A percentile compares a stretch with the other conserved stretches of the same genome.
Conservation (phyloP, 768 basidiomycete genomes). For the Melanogaster broomeanus region DNA sequence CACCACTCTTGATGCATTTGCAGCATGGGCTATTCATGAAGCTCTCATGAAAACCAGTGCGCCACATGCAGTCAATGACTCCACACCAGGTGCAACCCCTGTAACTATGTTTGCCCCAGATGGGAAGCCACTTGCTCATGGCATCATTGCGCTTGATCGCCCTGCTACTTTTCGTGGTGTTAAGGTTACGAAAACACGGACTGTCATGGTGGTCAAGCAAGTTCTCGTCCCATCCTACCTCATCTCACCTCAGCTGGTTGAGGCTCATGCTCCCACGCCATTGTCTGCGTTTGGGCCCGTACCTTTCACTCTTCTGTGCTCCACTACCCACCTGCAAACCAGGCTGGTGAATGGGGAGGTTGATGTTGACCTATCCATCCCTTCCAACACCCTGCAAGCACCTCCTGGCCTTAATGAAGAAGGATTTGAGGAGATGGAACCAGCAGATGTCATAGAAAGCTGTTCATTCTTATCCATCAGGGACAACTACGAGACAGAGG, state of each 20-base stretch:
- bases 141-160: not conserved
- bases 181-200: not conserved
- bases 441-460: too few relatives aligned
- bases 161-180: not conserved
- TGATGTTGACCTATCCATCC: too few relatives aligned
- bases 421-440: too few relatives aligned
- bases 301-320: not conserved
- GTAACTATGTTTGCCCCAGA: not conserved
- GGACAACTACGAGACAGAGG: too few relatives aligned
- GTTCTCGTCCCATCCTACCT: not conserved
- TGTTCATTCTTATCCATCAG: too few relatives aligned
- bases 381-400: too few relatives aligned
- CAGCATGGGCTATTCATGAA: conserved; percentile 10
- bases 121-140: not conserved
- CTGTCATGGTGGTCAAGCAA: not conserved
- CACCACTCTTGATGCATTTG: conserved; percentile 21
- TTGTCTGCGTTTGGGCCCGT: not conserved
- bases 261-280: not conserved
- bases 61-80: not conserved
- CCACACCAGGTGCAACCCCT: not conserved
- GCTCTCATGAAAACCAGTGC: not conserved
- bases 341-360: too few relatives aligned
- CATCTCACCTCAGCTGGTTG: not conserved
- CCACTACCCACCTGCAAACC: not conserved
- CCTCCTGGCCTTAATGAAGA: too few relatives aligned